Evolutionary conservation across 768 basidiomycete species (phyloP).

Genomic region (Boletus speciosus): DNA sequence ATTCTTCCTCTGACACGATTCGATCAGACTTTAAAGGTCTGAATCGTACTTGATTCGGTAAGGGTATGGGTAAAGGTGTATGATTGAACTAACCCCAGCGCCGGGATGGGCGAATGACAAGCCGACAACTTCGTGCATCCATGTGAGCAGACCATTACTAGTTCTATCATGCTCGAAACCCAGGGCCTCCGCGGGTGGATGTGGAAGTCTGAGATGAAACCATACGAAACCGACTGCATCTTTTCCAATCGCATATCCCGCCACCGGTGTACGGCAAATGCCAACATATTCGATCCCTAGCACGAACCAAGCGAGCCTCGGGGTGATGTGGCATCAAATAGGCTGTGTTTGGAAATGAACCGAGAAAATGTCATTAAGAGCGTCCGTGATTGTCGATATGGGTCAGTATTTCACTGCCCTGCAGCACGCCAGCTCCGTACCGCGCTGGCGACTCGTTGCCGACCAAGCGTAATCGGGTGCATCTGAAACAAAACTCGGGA

Average conservation of each 20-base stretch:
- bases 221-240: not conserved
- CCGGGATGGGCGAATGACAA: not conserved
- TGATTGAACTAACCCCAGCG: not conserved
- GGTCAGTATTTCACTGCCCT: not conserved
- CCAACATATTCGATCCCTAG: slow-evolving; percentile 4
- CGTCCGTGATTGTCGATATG: not conserved
- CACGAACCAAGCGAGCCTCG: not conserved
- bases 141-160: not conserved
- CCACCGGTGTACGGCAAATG: slow-evolving; percentile 2
- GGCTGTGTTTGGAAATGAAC: slow-evolving; percentile 12
- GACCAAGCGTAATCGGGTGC: slow-evolving; percentile 1
- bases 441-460: slow-evolving; percentile 1
- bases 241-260: not conserved
- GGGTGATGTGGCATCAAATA: not conserved
- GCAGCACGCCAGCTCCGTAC: not conserved
- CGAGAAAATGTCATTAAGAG: not conserved
- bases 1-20: slow-evolving; percentile 4
- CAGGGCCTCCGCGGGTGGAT: slow-evolving; percentile 14
- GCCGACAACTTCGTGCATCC: not conserved
- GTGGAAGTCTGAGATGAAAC: slow-evolving; percentile 5
- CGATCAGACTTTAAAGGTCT: not conserved
- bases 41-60: not conserved
- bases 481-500: slow-evolving; percentile 10
- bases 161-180: not conserved
- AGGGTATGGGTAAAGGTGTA: not conserved